Percentiles rank a stretch among this genome's conserved stretches.
These are phyloP conservation scores for Wolfiporia cocos DNA, from an alignment of 1,284 basidiomycete species.

Conservation along the genomic window DNA sequence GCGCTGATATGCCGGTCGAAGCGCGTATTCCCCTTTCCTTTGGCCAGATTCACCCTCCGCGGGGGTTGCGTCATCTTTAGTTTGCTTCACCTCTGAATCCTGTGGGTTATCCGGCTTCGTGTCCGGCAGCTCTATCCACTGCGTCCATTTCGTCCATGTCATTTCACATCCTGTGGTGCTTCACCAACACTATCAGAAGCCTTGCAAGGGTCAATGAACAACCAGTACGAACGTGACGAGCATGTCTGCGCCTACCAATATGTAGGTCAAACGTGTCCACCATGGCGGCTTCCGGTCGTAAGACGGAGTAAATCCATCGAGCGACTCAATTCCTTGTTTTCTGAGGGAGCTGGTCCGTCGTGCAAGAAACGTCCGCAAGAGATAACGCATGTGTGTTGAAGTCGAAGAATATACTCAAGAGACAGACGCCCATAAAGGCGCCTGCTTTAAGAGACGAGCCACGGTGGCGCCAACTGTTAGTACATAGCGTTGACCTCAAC, in stretches of 20 bases:
- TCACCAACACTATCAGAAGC: conserved; percentile 1
- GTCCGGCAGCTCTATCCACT: conserved; percentile 19
- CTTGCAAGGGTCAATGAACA: not conserved
- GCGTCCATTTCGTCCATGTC: conserved; percentile 33
- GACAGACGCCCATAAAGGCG: too few relatives aligned
- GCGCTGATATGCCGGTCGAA: conserved; percentile 33
- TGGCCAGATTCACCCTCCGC: conserved; percentile 4
- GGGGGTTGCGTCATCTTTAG: conserved; percentile 3
- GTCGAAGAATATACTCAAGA: too few relatives aligned
- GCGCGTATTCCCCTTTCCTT: conserved; percentile 17
- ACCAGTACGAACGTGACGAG: conserved; percentile 26
- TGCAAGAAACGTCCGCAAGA: too few relatives aligned
- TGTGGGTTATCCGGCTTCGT: conserved; percentile 7
- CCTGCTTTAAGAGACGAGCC: too few relatives aligned
- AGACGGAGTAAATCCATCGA: conserved; percentile 17
- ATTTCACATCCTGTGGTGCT: conserved; percentile 30
- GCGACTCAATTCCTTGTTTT: not conserved
- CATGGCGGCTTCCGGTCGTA: conserved; percentile 27
- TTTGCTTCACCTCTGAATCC: conserved; percentile 1
- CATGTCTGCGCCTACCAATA: conserved; percentile 29
- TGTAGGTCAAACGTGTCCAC: conserved; percentile 31
- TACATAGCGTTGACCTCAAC: too few relatives aligned
- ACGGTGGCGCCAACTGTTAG: too few relatives aligned
- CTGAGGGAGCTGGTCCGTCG: not conserved
- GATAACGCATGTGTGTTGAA: too few relatives aligned